Base-by-base conservation (phyloP, 441 rosid species). In the Adansonia madagascariensis region DNA sequence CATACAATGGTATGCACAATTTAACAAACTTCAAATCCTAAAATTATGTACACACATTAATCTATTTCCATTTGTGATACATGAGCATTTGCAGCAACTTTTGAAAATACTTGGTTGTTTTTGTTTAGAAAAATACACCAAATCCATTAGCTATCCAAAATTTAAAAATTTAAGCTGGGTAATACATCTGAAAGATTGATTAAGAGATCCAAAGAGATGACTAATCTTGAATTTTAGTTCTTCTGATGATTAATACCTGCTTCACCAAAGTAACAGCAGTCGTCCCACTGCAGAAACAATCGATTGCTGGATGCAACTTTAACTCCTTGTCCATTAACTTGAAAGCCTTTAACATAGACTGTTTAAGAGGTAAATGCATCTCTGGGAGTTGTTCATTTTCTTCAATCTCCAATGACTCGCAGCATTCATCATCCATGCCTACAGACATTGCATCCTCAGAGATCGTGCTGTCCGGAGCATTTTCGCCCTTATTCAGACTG, bases 231-330 rank as follows among this genome's bases (percentile, higher is more conserved):
- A 59, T 9, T 56, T 79, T 47, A n/a, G 71, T 57, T 2, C 3
- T 12, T 66, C 53, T 63, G 57, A 31, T 12, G 10, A 24, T 14
- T 43, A 47, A 39, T 86, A 89, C 95, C 95, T 88, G 92, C 64
- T 89, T 91, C 65, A 91, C 84, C 83, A 89, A 83, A 70, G 89
- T 88, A 73, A 91, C 95, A 22, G 95, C 92, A 68, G 95, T 91
- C 11, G 95, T 77, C 24, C 95, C 95, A 18, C 95, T 91, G 88
- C 95, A 91, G 88, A 91, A 89, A 82, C 95, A 89, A 84, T 89
- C 93, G 14, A 91, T 88, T 53, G 89, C 82, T 17, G 91, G 90
- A 81, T 88, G 88, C 86, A 89, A 81, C 81, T 88, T 88, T 27
- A 91, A 67, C 69, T 89, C 89, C 85, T 87, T 91, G 84, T 89